Base-by-base conservation (phyloP, 768 basidiomycete genomes). In the Mycena galopus region DNA sequence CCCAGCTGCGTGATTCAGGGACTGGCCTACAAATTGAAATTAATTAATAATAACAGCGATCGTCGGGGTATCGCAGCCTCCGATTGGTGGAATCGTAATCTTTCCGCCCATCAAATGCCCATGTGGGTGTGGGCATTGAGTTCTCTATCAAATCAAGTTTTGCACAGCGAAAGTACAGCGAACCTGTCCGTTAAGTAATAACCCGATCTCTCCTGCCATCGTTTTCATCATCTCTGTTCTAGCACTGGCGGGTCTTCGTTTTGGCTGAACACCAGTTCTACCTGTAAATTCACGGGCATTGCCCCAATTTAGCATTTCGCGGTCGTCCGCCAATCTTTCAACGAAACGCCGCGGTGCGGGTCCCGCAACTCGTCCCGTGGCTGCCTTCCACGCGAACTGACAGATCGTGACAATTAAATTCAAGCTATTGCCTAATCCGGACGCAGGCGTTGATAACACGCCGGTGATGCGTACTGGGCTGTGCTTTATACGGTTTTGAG, bases 371-470 rank as follows among this genome's bases (percentile, higher is more conserved):
- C 16, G 50, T 55, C 58, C 35, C 50, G 25, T 53, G 33, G 50
- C 12, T 25, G 11, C 21, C 23, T 16, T 60, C 67, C 58, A 55
- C 27, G 47, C 50, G 58, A 58, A 14, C 32, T 69, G 67, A 35
- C 67, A 69, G 67, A 69, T 69, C 19, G n/a, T 69, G 67, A 44
- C 59, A 67, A 69, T 51, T 37, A 19, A 29, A 30, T 39, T 37
- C 25, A 53, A 44, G 1, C 29, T 44, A 23, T 60, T 65, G 19
- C 69, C 62, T n/a, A 14, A 51, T 71, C 59, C 23, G 63, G 62
- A 30, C 21, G n/a, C n/a, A 47, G 21, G 19, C 63, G 32, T 71
- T 71, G 69, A 65, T 65, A 51, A 35, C n/a, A 39, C 30, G 68
- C 61, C 56, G 37, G 16, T 58, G 32, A 27, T 21, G 29, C 39